phyloP scores from a whole-genome alignment of 208 protist species.

The Trichomonas tenax region DNA sequence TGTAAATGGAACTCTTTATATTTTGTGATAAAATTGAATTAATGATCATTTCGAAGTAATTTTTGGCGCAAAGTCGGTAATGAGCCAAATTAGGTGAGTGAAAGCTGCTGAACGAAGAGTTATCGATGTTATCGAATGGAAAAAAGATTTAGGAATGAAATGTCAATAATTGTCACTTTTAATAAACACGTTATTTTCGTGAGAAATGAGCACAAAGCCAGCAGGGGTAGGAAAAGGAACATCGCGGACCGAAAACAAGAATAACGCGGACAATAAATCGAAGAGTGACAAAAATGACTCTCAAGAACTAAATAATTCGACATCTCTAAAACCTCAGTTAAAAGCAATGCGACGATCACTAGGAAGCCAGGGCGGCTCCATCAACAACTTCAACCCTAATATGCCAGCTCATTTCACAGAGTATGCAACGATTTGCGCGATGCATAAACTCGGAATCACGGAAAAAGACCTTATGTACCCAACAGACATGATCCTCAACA shows the following conservation, averaged over 20 bases:
- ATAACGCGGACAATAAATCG: background rate
- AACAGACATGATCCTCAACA: background rate
- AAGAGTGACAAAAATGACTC: background rate
- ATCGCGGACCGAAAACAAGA: background rate
- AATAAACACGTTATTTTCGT: background rate
- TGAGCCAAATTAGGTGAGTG: no score
- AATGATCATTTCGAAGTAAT: no score
- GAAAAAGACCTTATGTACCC: background rate
- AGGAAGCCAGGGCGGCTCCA: background rate
- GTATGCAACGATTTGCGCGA: background rate
- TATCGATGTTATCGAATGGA: no score
- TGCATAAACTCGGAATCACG: background rate
- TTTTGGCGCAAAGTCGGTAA: no score
- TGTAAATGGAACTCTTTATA: no score
- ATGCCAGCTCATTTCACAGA: background rate
- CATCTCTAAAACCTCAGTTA: background rate
- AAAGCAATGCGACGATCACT: background rate
- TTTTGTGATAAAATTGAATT: no score
- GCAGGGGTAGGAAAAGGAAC: background rate
- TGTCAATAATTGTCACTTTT: background rate
- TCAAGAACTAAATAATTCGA: background rate
- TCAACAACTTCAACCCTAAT: background rate
- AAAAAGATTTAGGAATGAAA: no score
- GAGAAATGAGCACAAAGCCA: background rate
- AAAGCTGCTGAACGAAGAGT: no score